Conservation (phyloP, 345 rosid genomes). For the Kandelia obovata region DNA sequence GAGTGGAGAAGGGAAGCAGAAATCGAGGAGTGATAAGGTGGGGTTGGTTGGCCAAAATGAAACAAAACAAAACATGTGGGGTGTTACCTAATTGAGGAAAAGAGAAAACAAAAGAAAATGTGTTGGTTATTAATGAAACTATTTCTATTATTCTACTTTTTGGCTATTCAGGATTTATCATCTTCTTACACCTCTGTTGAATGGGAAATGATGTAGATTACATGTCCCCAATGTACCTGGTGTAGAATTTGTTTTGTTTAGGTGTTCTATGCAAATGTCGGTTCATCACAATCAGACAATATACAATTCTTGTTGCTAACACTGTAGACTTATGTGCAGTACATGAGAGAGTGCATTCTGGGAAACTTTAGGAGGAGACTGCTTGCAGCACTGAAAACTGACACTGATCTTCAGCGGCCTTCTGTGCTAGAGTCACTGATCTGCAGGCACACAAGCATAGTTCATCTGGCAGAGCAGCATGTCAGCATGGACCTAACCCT, state of each 20-base stretch:
- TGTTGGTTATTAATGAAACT: no score
- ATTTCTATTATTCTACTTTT: no score
- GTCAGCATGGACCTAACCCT: slow-evolving; percentile 98
- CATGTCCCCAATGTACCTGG: neutral
- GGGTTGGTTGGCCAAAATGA: no score
- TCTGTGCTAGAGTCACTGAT: slow-evolving; percentile 79
- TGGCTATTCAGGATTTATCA: neutral
- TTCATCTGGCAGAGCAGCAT: slow-evolving; percentile 97
- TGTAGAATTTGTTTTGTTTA: neutral
- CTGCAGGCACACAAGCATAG: slow-evolving; percentile 80
- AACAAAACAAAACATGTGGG: no score
- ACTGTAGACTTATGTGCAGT: slow-evolving; percentile 47
- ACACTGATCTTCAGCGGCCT: slow-evolving; percentile 96
- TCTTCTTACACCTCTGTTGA: neutral
- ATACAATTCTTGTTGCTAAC: slow-evolving; percentile 6
- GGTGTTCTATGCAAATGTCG: no score
- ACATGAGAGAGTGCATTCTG: slow-evolving; percentile 97
- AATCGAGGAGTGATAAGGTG: no score
- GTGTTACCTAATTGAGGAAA: no score
- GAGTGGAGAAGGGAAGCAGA: no score
- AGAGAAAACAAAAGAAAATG: no score
- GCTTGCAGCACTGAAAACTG: slow-evolving; percentile 71
- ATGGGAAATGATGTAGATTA: neutral
- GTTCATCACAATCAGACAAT: neutral
- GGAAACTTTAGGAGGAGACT: slow-evolving; percentile 95